A percentile compares a stretch with the other conserved stretches of the same genome.
Conservation (phyloP, 495 filamentous ascomycete species). For the Aspergillus asperescens region DNA sequence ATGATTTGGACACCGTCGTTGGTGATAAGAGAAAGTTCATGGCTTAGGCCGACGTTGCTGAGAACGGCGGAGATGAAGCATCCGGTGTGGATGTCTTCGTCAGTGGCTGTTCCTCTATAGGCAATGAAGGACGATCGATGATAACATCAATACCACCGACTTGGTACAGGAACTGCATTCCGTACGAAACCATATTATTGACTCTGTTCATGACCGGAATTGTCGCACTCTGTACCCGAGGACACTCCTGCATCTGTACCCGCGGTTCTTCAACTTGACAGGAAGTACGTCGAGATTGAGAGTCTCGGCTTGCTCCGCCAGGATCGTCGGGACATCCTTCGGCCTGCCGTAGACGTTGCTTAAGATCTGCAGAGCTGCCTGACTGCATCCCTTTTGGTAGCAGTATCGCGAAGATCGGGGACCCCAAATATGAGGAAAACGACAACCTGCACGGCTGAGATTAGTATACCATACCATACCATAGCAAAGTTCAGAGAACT, state of each 20-base stretch:
- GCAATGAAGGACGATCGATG: conserved; percentile 32
- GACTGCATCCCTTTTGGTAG: conserved; percentile 40
- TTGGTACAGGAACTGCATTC: conserved; percentile 49
- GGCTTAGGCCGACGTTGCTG: conserved; percentile 45
- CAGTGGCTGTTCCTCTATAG: no score
- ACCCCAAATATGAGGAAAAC: conserved; percentile 37
- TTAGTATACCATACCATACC: background rate
- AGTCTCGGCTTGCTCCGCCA: conserved; percentile 43
- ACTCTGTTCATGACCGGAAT: no score
- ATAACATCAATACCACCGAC: conserved; percentile 49
- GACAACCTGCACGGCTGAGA: conserved; percentile 17
- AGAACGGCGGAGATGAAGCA: conserved; percentile 36
- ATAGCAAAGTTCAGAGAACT: background rate
- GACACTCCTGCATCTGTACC: conserved; percentile 41
- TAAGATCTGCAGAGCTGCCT: conserved; percentile 49
- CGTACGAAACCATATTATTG: no score
- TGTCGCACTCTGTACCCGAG: no score
- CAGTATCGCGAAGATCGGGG: conserved; percentile 44
- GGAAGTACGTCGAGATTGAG: conserved; percentile 37
- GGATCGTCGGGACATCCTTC: conserved; percentile 38
- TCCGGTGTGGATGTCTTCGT: background rate
- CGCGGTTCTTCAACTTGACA: conserved; percentile 38
- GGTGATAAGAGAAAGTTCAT: conserved; percentile 43
- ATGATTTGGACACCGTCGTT: conserved; percentile 44
- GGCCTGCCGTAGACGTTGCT: conserved; percentile 45